Conservation (phyloP, 1,139 yeast species). For the Geotrichum armillariae region DNA sequence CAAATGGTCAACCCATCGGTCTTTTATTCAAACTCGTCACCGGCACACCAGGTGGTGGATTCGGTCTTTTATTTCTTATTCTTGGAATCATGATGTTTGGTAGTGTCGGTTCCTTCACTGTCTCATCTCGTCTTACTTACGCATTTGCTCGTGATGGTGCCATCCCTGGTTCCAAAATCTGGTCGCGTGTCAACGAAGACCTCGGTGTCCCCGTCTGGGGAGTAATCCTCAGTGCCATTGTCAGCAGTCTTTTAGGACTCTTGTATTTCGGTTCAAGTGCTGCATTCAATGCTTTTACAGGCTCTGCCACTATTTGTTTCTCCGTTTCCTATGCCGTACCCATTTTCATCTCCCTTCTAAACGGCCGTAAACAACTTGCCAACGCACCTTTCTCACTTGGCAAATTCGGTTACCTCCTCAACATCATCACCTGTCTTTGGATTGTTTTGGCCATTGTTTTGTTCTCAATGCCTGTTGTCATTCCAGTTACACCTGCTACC, state of each 20-base stretch:
- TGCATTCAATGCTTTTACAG: slow-evolving; percentile 80
- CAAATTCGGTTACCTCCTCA: slow-evolving; percentile 17
- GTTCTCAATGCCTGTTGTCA: slow-evolving; percentile 22
- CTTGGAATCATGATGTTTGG: slow-evolving; percentile 48
- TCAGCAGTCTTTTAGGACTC: slow-evolving; percentile 60
- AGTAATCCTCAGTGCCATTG: slow-evolving; percentile 61
- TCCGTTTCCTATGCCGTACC: slow-evolving; percentile 82
- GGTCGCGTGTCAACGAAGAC: slow-evolving; percentile 66
- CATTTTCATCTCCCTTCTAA: slow-evolving; percentile 58
- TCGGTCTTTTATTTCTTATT: slow-evolving; percentile 38
- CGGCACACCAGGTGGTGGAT: slow-evolving; percentile 54
- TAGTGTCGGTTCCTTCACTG: slow-evolving; percentile 48
- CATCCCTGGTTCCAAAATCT: slow-evolving; percentile 60
- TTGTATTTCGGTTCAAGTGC: slow-evolving; percentile 67
- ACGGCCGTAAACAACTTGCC: slow-evolving; percentile 45
- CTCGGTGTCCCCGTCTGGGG: slow-evolving; percentile 70
- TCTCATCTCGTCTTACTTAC: slow-evolving; percentile 78
- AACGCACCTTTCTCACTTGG: slow-evolving; percentile 21
- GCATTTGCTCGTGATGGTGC: slow-evolving; percentile 87
- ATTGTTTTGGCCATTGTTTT: slow-evolving; percentile 21
- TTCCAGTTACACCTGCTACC: slow-evolving; percentile 18
- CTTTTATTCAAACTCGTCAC: slow-evolving; percentile 63
- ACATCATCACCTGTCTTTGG: slow-evolving; percentile 21
- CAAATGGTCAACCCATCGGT: slow-evolving; percentile 48
- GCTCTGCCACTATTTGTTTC: slow-evolving; percentile 74